phyloP scores from a whole-genome alignment of 768 basidiomycete species.

The Cystofilobasidium ferigula region DNA sequence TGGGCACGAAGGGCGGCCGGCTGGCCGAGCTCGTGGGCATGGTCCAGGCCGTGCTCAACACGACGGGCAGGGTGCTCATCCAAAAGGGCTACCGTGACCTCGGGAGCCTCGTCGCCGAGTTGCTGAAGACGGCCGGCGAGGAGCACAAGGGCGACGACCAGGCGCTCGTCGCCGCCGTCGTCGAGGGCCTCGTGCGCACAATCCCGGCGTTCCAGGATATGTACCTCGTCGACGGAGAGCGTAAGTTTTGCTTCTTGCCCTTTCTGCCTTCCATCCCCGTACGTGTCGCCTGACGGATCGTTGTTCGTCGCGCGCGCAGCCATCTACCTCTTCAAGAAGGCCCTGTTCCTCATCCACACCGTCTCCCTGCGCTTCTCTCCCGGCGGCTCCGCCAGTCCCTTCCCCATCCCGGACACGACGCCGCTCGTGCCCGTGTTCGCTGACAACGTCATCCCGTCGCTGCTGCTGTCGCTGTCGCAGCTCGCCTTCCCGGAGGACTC shows the following conservation, averaged over 20 bases:
- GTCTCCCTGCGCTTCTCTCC: constrained; percentile 57
- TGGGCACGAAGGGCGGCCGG: constrained; percentile 67
- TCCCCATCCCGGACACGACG: constrained; percentile 40
- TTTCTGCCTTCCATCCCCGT: constrained; percentile 4
- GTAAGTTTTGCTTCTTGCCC: constrained; percentile 41
- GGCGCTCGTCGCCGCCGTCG: constrained; percentile 47
- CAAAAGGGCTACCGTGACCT: constrained; percentile 55
- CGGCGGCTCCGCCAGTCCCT: constrained; percentile 42
- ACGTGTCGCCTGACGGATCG: background rate
- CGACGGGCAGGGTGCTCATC: constrained; percentile 60
- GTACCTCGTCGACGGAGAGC: constrained; percentile 52
- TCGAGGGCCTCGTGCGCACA: constrained; percentile 60
- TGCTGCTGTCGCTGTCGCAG: constrained; percentile 64
- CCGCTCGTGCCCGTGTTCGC: constrained; percentile 45
- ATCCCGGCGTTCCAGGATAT: constrained; percentile 77
- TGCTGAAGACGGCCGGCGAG: constrained; percentile 47
- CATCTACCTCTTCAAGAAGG: constrained; percentile 82
- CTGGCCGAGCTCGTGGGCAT: constrained; percentile 61
- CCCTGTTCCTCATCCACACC: constrained; percentile 66
- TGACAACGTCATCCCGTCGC: constrained; percentile 74
- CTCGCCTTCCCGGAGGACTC: constrained; percentile 36
- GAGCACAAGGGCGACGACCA: constrained; percentile 37
- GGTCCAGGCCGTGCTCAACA: constrained; percentile 53
- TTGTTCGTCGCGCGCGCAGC: constrained; percentile 5
- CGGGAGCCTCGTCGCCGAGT: constrained; percentile 61